These are phyloP conservation scores for Rhynchosporium secalis DNA, from an alignment of 2,329 filamentous ascomycete species.

Conservation along the genomic window DNA sequence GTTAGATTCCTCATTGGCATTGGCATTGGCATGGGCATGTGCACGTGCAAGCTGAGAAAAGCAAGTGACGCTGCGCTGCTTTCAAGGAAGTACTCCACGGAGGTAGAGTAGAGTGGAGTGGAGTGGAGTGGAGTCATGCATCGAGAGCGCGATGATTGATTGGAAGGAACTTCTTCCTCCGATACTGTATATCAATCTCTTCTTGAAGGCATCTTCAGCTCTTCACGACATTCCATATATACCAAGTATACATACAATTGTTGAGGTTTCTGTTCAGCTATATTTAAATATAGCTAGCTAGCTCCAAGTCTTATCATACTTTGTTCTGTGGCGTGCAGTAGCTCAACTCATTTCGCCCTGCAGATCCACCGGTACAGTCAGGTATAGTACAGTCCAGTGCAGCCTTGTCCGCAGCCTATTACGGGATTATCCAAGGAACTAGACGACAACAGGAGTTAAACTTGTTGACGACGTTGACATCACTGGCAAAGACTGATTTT, in stretches of 20 bases:
- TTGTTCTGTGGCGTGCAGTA: background rate
- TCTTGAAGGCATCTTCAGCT: no score
- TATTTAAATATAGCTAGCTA: background rate
- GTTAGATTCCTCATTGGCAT: background rate
- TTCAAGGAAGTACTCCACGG: no score
- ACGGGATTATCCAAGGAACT: slow-evolving; percentile 8
- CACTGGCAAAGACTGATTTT: background rate
- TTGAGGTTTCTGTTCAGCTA: background rate
- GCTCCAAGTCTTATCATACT: background rate
- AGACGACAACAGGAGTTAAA: background rate
- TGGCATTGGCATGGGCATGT: slow-evolving; percentile 15
- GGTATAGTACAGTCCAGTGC: background rate
- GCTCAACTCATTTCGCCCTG: background rate
- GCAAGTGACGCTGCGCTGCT: no score
- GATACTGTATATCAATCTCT: no score
- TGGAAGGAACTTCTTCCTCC: no score
- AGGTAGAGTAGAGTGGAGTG: no score
- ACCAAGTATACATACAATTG: background rate
- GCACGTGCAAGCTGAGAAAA: background rate
- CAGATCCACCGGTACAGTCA: background rate
- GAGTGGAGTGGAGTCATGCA: no score
- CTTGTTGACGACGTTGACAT: slow-evolving; percentile 5
- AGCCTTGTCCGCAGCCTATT: slow-evolving; percentile 14
- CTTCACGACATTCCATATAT: no score
- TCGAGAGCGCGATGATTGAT: no score